Evolutionary conservation across 2,329 filamentous ascomycete genomes (phyloP), one percentile per base, ranked within the genome.

Genomic region (Paracoccidioides brasiliensis): DNA sequence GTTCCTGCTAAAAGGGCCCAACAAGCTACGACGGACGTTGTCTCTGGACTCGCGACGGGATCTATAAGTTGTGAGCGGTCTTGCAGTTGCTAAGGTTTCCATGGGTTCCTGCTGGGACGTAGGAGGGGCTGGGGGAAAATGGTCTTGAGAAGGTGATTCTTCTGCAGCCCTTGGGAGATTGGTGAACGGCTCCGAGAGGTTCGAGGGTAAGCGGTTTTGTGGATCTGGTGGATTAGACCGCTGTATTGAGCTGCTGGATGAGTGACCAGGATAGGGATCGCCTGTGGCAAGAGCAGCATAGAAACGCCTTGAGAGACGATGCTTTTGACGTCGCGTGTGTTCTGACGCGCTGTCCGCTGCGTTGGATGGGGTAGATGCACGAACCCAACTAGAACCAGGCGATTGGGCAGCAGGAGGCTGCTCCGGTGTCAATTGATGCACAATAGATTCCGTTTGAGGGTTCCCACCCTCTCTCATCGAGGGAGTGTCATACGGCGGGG

Each of bases 231-330:
- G 7, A 42, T 40, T 52, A 33, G 5, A 42, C 2, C 22, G 22
- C 37, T 4, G 30, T 2, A 32, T 37, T 33, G 53, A 8, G 28
- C 32, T 42, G 50, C 22, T 12, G 28, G 9, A 9, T 10, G 44
- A 55, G 44, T 40, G 10, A 32, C 42, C 38, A 15, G 22, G 40
- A 30, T 15, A 15, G 3, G 40, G 22, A 38, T 52, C 41, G 33
- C 28, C 32, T 32, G 42, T 9, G 30, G 46, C 2, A 35, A 54
- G 3, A n/a, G 56, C 53, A 14, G 57, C 30, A 53, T 58, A 58
- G 30, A 52, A 58, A 10, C 57, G 54, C 30, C 30, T 28, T 32
- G 49, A 42, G 9, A 15, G 10, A 46, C 32, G 54, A 15, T 12
- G 37, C 33, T 33, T 35, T 51, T 51, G 53, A 28, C 30, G 38